Evolutionary conservation across 192 early-diverging fungal species (phyloP).

Genomic region (Coemansia sp.): DNA sequence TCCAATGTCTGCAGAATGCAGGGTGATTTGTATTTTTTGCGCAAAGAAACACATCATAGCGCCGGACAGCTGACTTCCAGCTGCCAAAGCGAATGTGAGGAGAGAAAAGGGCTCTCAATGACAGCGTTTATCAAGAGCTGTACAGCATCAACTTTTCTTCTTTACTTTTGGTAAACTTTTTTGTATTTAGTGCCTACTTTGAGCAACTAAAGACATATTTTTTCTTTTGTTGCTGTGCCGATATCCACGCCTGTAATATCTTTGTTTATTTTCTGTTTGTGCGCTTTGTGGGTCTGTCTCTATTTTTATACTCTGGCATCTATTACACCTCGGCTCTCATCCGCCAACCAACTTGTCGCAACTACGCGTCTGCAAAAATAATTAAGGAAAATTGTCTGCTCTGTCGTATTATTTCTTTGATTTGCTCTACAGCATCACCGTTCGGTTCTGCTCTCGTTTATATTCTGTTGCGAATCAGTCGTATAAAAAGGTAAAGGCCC

Average conservation of each 20-base stretch:
- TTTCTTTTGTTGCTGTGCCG: neutral
- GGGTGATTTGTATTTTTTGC: neutral
- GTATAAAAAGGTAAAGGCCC: conserved; percentile 4
- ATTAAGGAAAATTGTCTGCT: neutral
- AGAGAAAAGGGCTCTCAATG: neutral
- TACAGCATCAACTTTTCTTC: neutral
- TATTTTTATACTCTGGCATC: neutral
- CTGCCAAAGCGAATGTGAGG: neutral
- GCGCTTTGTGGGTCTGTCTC: neutral
- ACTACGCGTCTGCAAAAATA: neutral
- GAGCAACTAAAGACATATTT: neutral
- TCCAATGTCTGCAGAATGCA: conserved; percentile 2
- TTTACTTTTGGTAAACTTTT: neutral
- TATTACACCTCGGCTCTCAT: neutral
- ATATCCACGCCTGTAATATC: neutral
- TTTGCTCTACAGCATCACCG: neutral
- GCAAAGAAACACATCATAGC: neutral
- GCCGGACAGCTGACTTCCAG: neutral
- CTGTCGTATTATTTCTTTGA: neutral
- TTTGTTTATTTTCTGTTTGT: neutral
- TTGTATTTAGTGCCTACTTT: neutral
- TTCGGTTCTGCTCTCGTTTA: no score
- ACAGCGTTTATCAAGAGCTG: neutral
- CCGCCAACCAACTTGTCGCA: neutral
- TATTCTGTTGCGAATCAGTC: conserved; percentile 1